phyloP scores from a whole-genome alignment of 2,329 filamentous ascomycete genomes.

The Sclerotinia borealis region DNA sequence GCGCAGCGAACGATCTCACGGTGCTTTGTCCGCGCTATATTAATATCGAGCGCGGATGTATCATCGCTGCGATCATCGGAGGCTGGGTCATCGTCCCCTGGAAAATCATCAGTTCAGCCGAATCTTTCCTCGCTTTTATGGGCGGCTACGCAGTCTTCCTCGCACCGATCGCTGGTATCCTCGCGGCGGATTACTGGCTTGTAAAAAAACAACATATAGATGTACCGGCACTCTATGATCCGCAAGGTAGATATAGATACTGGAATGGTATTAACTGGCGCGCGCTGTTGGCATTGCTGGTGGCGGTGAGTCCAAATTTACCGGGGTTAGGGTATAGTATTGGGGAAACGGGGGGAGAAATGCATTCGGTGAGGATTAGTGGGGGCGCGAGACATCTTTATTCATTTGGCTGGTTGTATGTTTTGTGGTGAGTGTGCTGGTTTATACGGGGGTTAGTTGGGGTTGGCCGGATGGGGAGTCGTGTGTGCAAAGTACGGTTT shows the following conservation, averaged over 20 bases:
- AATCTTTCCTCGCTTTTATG: slow-evolving; percentile 59
- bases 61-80: slow-evolving; percentile 47
- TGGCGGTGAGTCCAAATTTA: slow-evolving; percentile 24
- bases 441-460: slow-evolving; percentile 48
- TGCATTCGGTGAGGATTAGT: slow-evolving; percentile 25
- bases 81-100: slow-evolving; percentile 58
- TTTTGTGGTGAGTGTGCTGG: slow-evolving; percentile 48
- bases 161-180: slow-evolving; percentile 53
- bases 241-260: slow-evolving; percentile 25
- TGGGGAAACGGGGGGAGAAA: background rate
- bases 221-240: slow-evolving; percentile 35
- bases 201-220: slow-evolving; percentile 37
- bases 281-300: slow-evolving; percentile 24
- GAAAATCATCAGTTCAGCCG: slow-evolving; percentile 57
- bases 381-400: slow-evolving; percentile 50
- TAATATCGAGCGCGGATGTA: slow-evolving; percentile 50
- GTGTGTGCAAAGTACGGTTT: slow-evolving; percentile 39
- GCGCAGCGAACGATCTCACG: slow-evolving; percentile 50
- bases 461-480: slow-evolving; percentile 45
- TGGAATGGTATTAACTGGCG: slow-evolving; percentile 30
- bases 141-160: slow-evolving; percentile 58
- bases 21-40: slow-evolving; percentile 47
- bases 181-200: slow-evolving; percentile 53
- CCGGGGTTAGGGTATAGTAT: slow-evolving; percentile 28
- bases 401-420: slow-evolving; percentile 60